Percentiles rank a stretch among this genome's conserved stretches.
Conservation (phyloP, 768 basidiomycete genomes). For the Mycena galericulata region DNA sequence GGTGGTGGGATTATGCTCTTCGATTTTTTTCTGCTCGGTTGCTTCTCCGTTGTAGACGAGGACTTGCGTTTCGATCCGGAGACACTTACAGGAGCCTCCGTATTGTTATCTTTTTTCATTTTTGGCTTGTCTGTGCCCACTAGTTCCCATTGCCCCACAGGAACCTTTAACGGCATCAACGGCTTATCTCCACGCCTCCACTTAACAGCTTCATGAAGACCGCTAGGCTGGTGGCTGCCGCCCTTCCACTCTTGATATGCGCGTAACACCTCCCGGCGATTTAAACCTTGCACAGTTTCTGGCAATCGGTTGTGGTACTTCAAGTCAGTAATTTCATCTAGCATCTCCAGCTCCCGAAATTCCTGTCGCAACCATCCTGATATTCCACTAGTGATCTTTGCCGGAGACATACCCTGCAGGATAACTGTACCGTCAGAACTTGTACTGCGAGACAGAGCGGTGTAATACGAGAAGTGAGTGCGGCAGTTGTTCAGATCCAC, state of each 20-base stretch:
- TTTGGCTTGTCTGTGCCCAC: conserved; percentile 34
- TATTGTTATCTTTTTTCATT: not conserved
- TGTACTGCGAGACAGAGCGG: conserved; percentile 44
- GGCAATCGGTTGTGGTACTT: conserved; percentile 37
- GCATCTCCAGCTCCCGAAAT: conserved; percentile 47
- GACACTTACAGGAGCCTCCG: no score
- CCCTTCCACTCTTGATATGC: conserved; percentile 38
- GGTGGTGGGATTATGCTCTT: not conserved
- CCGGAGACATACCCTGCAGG: conserved; percentile 39
- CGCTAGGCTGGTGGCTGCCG: not conserved
- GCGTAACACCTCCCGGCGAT: conserved; percentile 39
- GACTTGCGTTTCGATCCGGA: not conserved
- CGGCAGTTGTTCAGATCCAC: conserved; percentile 40
- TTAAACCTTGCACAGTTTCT: conserved; percentile 17
- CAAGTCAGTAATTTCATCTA: conserved; percentile 50
- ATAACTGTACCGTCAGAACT: conserved; percentile 39
- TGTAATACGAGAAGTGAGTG: conserved; percentile 47
- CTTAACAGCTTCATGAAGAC: not conserved
- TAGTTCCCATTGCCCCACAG: not conserved
- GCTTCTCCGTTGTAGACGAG: not conserved
- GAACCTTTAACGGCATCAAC: not conserved
- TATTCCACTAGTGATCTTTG: conserved; percentile 41
- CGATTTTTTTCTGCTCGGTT: not conserved
- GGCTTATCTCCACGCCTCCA: not conserved
- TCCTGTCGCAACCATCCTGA: conserved; percentile 47